phyloP scores from a whole-genome alignment of 2,329 filamentous ascomycete genomes.

The Verruconis gallopava region DNA sequence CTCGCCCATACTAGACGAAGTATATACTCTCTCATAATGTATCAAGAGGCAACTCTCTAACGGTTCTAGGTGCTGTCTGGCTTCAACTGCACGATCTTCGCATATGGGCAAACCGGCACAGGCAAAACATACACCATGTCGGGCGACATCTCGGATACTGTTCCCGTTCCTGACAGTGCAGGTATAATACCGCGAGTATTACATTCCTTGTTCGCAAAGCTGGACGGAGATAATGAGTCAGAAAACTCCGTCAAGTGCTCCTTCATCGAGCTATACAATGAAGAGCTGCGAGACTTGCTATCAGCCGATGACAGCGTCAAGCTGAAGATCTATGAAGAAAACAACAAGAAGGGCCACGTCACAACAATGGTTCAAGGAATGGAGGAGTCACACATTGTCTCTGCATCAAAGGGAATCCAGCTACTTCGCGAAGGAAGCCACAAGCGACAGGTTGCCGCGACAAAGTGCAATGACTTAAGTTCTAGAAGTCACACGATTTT shows the following conservation, averaged over 20 bases:
- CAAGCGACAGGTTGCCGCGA: slow-evolving; percentile 94
- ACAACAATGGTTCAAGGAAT: slow-evolving; percentile 90
- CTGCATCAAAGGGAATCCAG: slow-evolving; percentile 72
- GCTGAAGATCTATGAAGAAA: slow-evolving; percentile 91
- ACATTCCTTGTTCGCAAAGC: slow-evolving; percentile 72
- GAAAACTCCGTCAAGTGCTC: slow-evolving; percentile 94
- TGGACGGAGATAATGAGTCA: slow-evolving; percentile 63
- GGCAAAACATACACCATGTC: slow-evolving; percentile 99
- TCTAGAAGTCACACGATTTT: slow-evolving; percentile 96
- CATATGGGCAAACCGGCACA: slow-evolving; percentile 94
- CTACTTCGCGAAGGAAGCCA: slow-evolving; percentile 79
- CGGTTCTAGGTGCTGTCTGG: slow-evolving; percentile 66
- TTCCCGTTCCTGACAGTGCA: slow-evolving; percentile 77
- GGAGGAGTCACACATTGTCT: slow-evolving; percentile 90
- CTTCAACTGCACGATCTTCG: slow-evolving; percentile 97
- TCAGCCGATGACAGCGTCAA: slow-evolving; percentile 70
- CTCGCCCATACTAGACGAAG: slow-evolving; percentile 82
- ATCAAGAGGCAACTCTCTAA: too few species aligned
- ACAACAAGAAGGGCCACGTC: slow-evolving; percentile 68
- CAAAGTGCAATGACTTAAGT: slow-evolving; percentile 98
- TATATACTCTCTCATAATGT: slow-evolving; percentile 29
- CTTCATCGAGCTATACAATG: slow-evolving; percentile 97
- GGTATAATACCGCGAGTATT: slow-evolving; percentile 91
- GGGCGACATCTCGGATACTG: slow-evolving; percentile 86
- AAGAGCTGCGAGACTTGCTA: slow-evolving; percentile 84